A percentile compares a stretch with the other conserved stretches of the same genome.
These are phyloP conservation scores for Camillea tinctor DNA, from an alignment of 2,329 filamentous ascomycete species.

Conservation along the genomic window DNA sequence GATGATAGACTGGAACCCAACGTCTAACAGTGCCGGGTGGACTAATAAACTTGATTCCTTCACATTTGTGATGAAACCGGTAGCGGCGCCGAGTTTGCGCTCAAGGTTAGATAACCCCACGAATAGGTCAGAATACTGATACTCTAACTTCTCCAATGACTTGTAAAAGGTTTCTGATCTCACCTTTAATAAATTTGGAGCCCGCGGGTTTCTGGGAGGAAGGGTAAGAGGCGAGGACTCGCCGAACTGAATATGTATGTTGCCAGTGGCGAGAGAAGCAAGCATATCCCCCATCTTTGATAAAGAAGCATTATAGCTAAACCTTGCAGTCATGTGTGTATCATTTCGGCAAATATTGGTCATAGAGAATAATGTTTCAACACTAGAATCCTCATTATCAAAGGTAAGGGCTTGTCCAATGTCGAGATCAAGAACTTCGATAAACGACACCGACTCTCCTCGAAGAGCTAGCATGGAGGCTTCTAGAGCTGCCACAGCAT, in stretches of 20 bases:
- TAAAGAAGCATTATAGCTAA: slow-evolving; percentile 2
- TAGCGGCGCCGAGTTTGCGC: slow-evolving; percentile 12
- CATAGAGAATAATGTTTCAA: slow-evolving; percentile 9
- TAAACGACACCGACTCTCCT: not conserved
- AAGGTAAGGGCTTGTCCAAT: slow-evolving; percentile 10
- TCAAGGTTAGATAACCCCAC: slow-evolving; percentile 8
- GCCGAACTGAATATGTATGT: slow-evolving; percentile 4
- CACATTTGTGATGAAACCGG: slow-evolving; percentile 6
- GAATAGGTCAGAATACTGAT: slow-evolving; percentile 17
- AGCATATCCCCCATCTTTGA: not conserved
- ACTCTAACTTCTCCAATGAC: slow-evolving; percentile 9
- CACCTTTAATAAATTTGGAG: slow-evolving; percentile 4
- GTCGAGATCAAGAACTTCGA: slow-evolving; percentile 8
- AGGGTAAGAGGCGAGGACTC: not conserved
- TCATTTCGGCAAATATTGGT: not conserved
- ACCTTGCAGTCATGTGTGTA: slow-evolving; percentile 1
- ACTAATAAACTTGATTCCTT: slow-evolving; percentile 9
- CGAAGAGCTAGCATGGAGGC: not conserved
- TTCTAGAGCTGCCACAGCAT: slow-evolving; percentile 7
- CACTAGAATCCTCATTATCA: slow-evolving; percentile 1
- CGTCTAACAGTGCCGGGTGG: slow-evolving; percentile 24
- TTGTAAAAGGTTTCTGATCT: slow-evolving; percentile 13
- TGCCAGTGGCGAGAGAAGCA: slow-evolving; percentile 1
- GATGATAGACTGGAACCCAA: slow-evolving; percentile 22
- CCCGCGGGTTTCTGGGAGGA: slow-evolving; percentile 1